Evolutionary conservation across 2,329 filamentous ascomycete species (phyloP).

Genomic region (Apiospora saccharicola): DNA sequence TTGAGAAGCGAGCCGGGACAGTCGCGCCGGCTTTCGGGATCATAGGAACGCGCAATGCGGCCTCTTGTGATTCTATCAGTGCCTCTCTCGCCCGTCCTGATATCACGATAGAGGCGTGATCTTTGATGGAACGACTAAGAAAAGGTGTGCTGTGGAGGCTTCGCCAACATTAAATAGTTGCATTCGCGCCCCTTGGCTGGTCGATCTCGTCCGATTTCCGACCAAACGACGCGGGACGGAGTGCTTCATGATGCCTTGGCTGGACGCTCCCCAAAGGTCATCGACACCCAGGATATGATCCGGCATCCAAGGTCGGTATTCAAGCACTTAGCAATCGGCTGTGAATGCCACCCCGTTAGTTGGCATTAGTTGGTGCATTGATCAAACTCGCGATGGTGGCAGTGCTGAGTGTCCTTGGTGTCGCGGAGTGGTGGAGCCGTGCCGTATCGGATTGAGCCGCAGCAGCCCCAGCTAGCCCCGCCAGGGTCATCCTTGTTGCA

Average conservation of each 20-base stretch:
- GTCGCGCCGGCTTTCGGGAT: not conserved
- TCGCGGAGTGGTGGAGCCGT: constrained; percentile 6
- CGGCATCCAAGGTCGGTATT: not conserved
- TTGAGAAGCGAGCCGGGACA: not conserved
- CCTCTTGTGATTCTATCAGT: not conserved
- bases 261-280: not conserved
- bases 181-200: not conserved
- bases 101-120: not conserved
- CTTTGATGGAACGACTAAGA: not conserved
- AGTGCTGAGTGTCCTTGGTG: not conserved
- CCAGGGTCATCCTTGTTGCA: not conserved
- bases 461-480: not conserved
- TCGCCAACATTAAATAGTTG: not conserved
- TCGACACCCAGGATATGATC: not conserved
- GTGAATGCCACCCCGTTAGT: not conserved
- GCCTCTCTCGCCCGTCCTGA: not conserved
- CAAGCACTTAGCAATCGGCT: not conserved
- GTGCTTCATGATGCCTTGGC: constrained; percentile 9
- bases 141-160: not conserved
- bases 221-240: not conserved
- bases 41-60: not conserved
- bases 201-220: not conserved
- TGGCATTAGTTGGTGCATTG: not conserved
- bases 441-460: constrained; percentile 9
- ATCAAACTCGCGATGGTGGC: constrained; percentile 18